Conservation (phyloP, 2,329 filamentous ascomycete genomes). For the Fusarium coffeatum region DNA sequence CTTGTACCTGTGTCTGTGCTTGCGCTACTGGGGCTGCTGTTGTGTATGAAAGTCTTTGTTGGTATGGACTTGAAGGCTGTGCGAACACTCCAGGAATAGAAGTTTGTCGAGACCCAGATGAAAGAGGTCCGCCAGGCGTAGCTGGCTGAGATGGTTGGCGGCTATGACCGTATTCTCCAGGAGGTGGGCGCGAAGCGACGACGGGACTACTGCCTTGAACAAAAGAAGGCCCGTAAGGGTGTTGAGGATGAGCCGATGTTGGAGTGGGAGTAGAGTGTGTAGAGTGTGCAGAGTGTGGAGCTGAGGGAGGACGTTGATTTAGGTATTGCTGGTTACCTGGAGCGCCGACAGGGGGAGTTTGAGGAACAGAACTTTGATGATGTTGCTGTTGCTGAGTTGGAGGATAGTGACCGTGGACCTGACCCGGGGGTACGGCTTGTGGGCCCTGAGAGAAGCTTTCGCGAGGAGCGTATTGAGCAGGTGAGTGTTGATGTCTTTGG, state of each 20-base stretch:
- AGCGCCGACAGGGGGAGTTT: conserved; percentile 45
- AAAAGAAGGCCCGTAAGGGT: conserved; percentile 63
- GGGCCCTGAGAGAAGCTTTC: conserved; percentile 60
- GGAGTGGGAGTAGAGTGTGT: conserved; percentile 70
- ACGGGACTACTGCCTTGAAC: conserved; percentile 68
- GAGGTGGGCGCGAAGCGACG: conserved; percentile 57
- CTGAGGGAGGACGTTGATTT: conserved; percentile 67
- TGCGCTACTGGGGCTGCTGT: conserved; percentile 46
- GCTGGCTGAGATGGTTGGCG: conserved; percentile 66
- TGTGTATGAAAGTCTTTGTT: conserved; percentile 58
- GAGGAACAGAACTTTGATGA: conserved; percentile 52
- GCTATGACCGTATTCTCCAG: conserved; percentile 56
- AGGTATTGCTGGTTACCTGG: conserved; percentile 51
- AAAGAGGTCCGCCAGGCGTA: conserved; percentile 64
- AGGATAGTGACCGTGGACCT: conserved; percentile 44
- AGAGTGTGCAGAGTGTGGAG: conserved; percentile 70
- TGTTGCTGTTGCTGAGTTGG: conserved; percentile 49
- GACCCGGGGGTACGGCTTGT: conserved; percentile 33
- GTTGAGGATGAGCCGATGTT: conserved; percentile 71
- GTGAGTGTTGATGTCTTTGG: conserved; percentile 64
- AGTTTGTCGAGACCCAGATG: conserved; percentile 57
- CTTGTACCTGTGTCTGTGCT: conserved; percentile 45
- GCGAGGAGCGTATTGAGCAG: conserved; percentile 55
- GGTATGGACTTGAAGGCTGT: conserved; percentile 70
- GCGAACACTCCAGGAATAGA: conserved; percentile 55